phyloP scores from a whole-genome alignment of 768 basidiomycete species.

The Hortiboletus flavorubellus region DNA sequence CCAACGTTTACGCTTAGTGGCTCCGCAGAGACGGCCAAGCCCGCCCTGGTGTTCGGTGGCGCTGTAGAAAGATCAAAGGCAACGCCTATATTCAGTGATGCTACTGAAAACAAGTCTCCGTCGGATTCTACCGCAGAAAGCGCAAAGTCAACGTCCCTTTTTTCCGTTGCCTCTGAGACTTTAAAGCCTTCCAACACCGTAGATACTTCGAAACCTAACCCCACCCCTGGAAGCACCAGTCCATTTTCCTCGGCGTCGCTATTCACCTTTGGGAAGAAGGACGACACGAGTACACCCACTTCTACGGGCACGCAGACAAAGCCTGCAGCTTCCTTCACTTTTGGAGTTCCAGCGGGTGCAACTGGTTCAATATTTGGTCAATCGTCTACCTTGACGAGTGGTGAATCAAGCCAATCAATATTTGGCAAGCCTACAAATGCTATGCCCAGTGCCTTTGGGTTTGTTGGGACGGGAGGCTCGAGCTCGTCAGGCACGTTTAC shows the following conservation, averaged over 20 bases:
- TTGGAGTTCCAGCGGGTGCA: slow-evolving; percentile 12
- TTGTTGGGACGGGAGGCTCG: slow-evolving; percentile 22
- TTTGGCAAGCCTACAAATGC: slow-evolving; percentile 19
- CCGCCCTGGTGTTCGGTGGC: not conserved
- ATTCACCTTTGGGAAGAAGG: slow-evolving; percentile 18
- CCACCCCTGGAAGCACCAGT: slow-evolving; percentile 2
- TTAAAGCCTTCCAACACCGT: not conserved
- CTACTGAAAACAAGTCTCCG: not conserved
- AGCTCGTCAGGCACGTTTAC: slow-evolving; percentile 14
- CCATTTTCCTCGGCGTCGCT: slow-evolving; percentile 2
- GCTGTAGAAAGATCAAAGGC: slow-evolving; percentile 2
- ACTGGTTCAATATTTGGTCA: slow-evolving; percentile 13
- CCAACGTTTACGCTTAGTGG: slow-evolving; percentile 8
- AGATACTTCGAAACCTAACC: slow-evolving; percentile 1
- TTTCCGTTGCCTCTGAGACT: not conserved
- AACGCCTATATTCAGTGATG: not conserved
- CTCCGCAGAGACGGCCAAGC: slow-evolving; percentile 5
- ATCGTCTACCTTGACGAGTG: not conserved
- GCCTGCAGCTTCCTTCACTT: slow-evolving; percentile 25
- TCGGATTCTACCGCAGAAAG: not conserved
- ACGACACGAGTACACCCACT: slow-evolving; percentile 5
- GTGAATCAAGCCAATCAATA: slow-evolving; percentile 5
- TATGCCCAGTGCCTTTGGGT: slow-evolving; percentile 32
- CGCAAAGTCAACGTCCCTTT: not conserved
- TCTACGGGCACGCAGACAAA: slow-evolving; percentile 15